Base-by-base conservation (phyloP, 441 rosid species). In the Adansonia rubrostipa region DNA sequence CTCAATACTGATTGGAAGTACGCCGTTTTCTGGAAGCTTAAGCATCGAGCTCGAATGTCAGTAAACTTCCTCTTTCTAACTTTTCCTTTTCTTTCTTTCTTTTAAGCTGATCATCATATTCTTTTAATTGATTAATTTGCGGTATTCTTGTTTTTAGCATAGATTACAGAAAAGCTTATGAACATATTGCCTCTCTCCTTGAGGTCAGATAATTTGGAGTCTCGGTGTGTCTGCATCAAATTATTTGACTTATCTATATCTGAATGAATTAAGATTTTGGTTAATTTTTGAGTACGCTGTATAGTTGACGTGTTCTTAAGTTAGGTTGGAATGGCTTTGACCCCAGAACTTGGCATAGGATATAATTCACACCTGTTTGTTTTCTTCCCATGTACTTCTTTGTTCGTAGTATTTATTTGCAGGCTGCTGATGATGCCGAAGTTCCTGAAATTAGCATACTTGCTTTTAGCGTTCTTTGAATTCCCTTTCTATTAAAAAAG, bases 21-120 rank as follows among this genome's bases (percentile, higher is more conserved):
- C 74, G 98, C 95, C 73, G 91, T 93, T 80, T 91, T 92, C 78
- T 96, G 99, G 99, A 92, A 90, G 87, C 92, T 96, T 78, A 83
- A 90, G 75, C 92, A 87, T 84, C 92, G 83, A 42, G 82, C 92
- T 78, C 94, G 87, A 82, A 87, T 87, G 99, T 96, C 77, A 83
- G 92, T 87, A 45, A 40, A 71, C 76, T 81, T 78, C 77, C 60
- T 24, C 17, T 73, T 79, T 68, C 19, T 17, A n/a, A 3, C 4
- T 44, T 33, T 53, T 82, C 9, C 19, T 4, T 45, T 53, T 28
- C 0, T 81, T 61, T 61, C 22, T 40, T 65, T 65, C 11, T 65
- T 65, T 65, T 40, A 24, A 71, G 45, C 28, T 60, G 74, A 51
- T 84, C 63, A 78, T 71, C 15, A 15, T 40, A 54, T 57, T 53